These are phyloP conservation scores for Moelleriella libera DNA, from an alignment of 2,329 filamentous ascomycete genomes.

Conservation along the genomic window DNA sequence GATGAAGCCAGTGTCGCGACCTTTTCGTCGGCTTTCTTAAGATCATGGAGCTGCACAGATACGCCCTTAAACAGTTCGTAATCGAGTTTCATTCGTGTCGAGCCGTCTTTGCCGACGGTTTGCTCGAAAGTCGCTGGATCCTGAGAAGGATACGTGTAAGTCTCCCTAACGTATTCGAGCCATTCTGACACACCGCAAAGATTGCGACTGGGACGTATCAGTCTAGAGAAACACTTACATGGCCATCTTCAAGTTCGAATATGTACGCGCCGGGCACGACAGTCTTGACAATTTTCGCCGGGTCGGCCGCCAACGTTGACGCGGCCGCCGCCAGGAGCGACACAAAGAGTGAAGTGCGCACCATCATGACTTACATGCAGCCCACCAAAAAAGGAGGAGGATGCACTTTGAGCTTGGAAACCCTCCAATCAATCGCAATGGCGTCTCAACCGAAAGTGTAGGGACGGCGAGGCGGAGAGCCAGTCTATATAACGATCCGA, in stretches of 20 bases:
- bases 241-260: constrained; percentile 7
- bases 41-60: constrained; percentile 36
- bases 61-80: constrained; percentile 39
- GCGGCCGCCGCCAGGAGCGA: constrained; percentile 7
- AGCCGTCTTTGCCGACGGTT: constrained; percentile 16
- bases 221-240: constrained; percentile 5
- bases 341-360: constrained; percentile 6
- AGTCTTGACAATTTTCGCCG: neutral
- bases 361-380: constrained; percentile 3
- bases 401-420: neutral
- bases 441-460: too few relatives aligned
- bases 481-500: too few relatives aligned
- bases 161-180: too few relatives aligned
- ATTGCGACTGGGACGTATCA: too few relatives aligned
- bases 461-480: too few relatives aligned
- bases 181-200: too few relatives aligned
- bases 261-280: constrained; percentile 9
- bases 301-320: constrained; percentile 3
- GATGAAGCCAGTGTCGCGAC: constrained; percentile 25
- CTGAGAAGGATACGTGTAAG: neutral
- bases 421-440: neutral
- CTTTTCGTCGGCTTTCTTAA: constrained; percentile 26
- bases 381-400: too few relatives aligned
- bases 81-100: constrained; percentile 31
- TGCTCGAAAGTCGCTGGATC: constrained; percentile 9